Conservation (phyloP, 2,329 filamentous ascomycete species). For the Aspergillus tubingensis region DNA sequence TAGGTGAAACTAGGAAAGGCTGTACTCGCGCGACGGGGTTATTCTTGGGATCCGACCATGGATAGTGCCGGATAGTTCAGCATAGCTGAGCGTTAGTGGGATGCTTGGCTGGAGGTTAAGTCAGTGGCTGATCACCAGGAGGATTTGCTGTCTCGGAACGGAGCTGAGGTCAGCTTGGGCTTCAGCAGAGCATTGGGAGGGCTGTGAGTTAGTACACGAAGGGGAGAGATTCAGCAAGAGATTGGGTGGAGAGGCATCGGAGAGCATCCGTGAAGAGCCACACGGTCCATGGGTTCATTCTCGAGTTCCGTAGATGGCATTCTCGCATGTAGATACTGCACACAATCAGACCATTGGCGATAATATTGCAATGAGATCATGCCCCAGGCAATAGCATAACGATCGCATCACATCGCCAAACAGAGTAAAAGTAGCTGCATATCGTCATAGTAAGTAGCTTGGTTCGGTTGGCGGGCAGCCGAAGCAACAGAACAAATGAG, state of each 20-base stretch:
- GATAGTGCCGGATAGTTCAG: background rate
- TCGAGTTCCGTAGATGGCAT: background rate
- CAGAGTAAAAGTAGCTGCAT: background rate
- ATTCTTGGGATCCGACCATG: background rate
- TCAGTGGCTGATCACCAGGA: background rate
- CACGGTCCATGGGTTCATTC: background rate
- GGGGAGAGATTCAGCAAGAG: background rate
- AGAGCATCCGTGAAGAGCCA: background rate
- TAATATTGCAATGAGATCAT: background rate
- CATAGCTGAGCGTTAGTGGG: conserved; percentile 2
- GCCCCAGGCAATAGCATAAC: background rate
- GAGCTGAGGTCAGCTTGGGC: conserved; percentile 4
- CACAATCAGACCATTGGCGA: no score
- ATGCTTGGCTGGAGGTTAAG: conserved; percentile 4
- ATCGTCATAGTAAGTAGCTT: background rate
- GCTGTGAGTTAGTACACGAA: background rate
- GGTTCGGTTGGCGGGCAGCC: background rate
- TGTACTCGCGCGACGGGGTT: background rate
- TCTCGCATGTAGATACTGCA: no score
- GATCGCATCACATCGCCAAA: background rate
- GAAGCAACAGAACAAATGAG: background rate
- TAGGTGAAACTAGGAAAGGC: background rate
- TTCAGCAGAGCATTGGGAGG: background rate
- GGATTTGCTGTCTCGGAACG: background rate
- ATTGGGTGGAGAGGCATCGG: background rate